Evolutionary conservation across 1,284 basidiomycete species (phyloP), one percentile per base, ranked within the genome.

Genomic region (Veloboletus limbatus): DNA sequence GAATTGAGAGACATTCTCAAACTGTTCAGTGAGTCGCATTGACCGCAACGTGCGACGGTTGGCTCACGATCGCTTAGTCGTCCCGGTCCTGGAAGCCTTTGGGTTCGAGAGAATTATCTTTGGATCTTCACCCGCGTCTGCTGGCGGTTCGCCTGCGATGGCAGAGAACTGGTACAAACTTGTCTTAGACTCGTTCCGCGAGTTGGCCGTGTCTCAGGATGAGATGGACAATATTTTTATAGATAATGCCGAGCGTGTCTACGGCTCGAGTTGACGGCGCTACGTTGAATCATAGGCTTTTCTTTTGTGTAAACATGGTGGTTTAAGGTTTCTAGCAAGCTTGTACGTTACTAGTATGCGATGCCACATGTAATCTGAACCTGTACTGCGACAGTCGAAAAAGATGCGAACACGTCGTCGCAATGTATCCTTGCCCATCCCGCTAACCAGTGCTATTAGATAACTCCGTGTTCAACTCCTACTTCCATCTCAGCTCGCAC

Each of bases 1-100:
- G 90, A 89, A 66, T 88, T 79, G 83, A 89, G 87, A 67, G 75
- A 85, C 40, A 77, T 89, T 39, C 78, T 93, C 64, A 92, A 90
- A 74, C 89, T 93, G 80, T 95, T 91, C 69, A 71, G 91, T 94
- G 64, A 69, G 90, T 85, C 44, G 16, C 45, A 17, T 54, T 18
- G 56, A 52, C 30, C 25, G 14, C 32, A 11, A 35, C 24, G 10
- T 16, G 20, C 13, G 13, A 22, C 17, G 20, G 14, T 32, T 33
- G 14, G 40, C 50, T 53, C 33, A 54, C 43, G 7, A 22, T 10
- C 31, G 5, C 13, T 8, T 52, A 91, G 88, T 91, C 51, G 83
- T 81, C 10, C 88, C 85, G 13, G 85, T 87, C 13, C 75, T 93
- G 51, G 79, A 82, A 54, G 80, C 79, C 3, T 82, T 81, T 57